Conservation (phyloP, 2,329 filamentous ascomycete species). For the Cladobotryum protrusum region DNA sequence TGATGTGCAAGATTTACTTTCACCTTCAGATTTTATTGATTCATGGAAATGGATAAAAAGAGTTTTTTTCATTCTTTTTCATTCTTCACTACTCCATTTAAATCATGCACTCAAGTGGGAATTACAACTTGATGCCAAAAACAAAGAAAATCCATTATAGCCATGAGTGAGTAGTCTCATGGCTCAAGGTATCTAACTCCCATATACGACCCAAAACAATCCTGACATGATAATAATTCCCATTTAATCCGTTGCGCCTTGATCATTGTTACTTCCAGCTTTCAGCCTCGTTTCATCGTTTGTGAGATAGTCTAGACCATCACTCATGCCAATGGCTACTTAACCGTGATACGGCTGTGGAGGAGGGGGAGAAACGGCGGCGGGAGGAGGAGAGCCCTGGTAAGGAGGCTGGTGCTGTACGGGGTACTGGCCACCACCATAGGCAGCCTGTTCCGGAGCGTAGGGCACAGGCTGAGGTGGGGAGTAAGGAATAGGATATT, state of each 20-base stretch:
- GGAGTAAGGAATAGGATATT: slow-evolving; percentile 2
- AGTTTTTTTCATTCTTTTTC: no score
- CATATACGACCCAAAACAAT: slow-evolving; percentile 2
- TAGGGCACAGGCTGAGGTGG: slow-evolving; percentile 11
- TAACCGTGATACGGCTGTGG: slow-evolving; percentile 6
- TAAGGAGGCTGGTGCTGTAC: slow-evolving; percentile 14
- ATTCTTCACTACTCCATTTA: no score
- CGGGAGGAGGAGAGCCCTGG: neutral
- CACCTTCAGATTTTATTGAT: neutral
- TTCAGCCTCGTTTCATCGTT: neutral
- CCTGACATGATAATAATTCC: slow-evolving; percentile 3
- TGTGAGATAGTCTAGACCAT: neutral
- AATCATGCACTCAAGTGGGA: no score
- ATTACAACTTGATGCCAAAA: neutral
- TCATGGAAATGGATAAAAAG: no score
- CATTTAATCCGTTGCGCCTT: slow-evolving; percentile 1
- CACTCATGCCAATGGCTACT: neutral
- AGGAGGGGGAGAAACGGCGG: neutral
- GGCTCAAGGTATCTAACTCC: slow-evolving; percentile 3
- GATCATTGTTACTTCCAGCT: neutral
- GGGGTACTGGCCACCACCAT: slow-evolving; percentile 15
- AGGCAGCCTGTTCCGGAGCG: slow-evolving; percentile 18
- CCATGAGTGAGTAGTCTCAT: neutral
- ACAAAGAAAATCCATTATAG: neutral
- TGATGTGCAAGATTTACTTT: neutral